Conservation (phyloP, 106 monocot species). For the Acorus calamus region DNA sequence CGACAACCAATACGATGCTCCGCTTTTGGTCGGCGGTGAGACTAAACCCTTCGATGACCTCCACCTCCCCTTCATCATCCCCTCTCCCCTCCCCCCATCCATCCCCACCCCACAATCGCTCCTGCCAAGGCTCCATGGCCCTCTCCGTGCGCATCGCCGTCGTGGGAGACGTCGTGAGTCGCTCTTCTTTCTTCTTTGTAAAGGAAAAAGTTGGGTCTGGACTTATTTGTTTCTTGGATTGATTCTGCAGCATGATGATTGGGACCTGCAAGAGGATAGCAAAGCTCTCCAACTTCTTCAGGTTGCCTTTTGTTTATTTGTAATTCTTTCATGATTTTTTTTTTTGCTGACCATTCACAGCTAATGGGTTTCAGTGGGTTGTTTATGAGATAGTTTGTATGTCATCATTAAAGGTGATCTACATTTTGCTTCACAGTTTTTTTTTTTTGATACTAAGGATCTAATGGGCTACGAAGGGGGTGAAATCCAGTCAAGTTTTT, state of each 20-base stretch:
- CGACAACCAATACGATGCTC: constrained; percentile 5
- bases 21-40: constrained; percentile 13
- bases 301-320: constrained; percentile 25
- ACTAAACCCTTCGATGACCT: not conserved
- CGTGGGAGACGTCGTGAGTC: constrained; percentile 70
- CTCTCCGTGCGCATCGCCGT: constrained; percentile 60
- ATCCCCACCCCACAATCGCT: constrained; percentile 5
- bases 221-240: constrained; percentile 9
- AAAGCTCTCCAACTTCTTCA: constrained; percentile 66
- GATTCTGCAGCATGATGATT: constrained; percentile 65
- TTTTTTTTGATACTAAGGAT: too few species aligned
- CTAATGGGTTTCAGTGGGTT: too few species aligned
- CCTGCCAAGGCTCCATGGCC: constrained; percentile 11
- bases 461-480: too few species aligned
- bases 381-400: too few species aligned
- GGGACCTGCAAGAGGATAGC: constrained; percentile 73
- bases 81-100: constrained; percentile 5
- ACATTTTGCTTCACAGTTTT: too few species aligned
- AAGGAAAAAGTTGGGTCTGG: not conserved
- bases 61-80: not conserved
- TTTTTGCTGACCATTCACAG: not conserved
- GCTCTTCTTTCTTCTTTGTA: not conserved
- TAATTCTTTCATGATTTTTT: not conserved
- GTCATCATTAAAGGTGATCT: too few species aligned
- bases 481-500: too few species aligned